A percentile compares a stretch with the other conserved stretches of the same genome.
These are phyloP conservation scores for Chaetomium cochliodes DNA, from an alignment of 495 filamentous ascomycete genomes.

Conservation along the genomic window DNA sequence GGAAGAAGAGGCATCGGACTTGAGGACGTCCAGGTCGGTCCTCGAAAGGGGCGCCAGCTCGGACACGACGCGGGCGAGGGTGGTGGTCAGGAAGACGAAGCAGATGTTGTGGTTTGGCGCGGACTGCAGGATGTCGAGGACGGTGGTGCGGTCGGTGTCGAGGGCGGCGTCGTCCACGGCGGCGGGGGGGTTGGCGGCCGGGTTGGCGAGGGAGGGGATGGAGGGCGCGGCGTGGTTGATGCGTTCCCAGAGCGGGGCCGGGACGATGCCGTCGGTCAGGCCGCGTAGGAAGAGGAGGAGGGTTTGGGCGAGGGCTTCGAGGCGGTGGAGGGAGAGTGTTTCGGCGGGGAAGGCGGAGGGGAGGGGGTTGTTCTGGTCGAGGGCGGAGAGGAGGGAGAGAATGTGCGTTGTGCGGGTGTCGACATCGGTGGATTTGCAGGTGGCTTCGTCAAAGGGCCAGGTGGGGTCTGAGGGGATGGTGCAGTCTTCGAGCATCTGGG, in stretches of 20 bases:
- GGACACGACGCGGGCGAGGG: slow-evolving; percentile 55
- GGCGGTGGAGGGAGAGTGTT: slow-evolving; percentile 56
- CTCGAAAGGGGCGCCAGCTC: slow-evolving; percentile 50
- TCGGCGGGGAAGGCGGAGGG: slow-evolving; percentile 58
- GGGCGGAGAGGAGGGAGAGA: slow-evolving; percentile 57
- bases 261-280: slow-evolving; percentile 73
- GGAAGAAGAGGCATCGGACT: background rate
- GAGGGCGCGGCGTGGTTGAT: slow-evolving; percentile 56
- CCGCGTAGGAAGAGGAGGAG: slow-evolving; percentile 68
- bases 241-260: slow-evolving; percentile 62
- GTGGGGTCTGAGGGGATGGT: slow-evolving; percentile 53
- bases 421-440: slow-evolving; percentile 37
- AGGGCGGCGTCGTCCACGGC: slow-evolving; percentile 33
- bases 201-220: slow-evolving; percentile 14
- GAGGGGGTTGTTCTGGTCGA: slow-evolving; percentile 66
- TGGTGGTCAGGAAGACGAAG: slow-evolving; percentile 80
- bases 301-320: slow-evolving; percentile 68
- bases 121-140: slow-evolving; percentile 70
- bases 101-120: slow-evolving; percentile 77
- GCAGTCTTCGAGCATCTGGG: slow-evolving; percentile 73
- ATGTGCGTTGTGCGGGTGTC: slow-evolving; percentile 32
- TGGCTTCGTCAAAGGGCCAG: slow-evolving; percentile 71
- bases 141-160: slow-evolving; percentile 65
- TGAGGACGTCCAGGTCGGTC: slow-evolving; percentile 34
- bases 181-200: background rate